These are phyloP conservation scores for Lenzites betulinus DNA, from an alignment of 768 basidiomycete species.

Conservation along the genomic window DNA sequence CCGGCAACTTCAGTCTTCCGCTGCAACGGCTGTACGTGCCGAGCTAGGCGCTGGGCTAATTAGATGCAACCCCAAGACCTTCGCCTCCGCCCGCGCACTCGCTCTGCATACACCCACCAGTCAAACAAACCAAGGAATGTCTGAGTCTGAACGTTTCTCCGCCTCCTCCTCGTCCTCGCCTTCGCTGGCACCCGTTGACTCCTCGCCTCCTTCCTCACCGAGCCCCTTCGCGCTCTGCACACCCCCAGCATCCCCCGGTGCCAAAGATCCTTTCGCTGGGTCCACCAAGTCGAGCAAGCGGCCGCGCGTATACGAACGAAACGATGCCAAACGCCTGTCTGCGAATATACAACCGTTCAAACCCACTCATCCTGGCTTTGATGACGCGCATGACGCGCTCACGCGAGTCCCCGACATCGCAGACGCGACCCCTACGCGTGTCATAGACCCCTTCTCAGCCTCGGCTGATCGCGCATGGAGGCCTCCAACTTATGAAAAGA, in stretches of 20 bases:
- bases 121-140: conserved; percentile 2
- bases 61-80: too few relatives aligned
- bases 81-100: too few relatives aligned
- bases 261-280: conserved; percentile 56
- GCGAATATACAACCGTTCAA: not conserved
- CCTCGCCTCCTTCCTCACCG: conserved; percentile 41
- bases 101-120: not conserved
- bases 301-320: conserved; percentile 45
- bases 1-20: not conserved
- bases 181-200: conserved; percentile 42
- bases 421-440: conserved; percentile 20
- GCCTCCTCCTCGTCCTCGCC: conserved; percentile 29
- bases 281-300: conserved; percentile 50
- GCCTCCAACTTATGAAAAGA: conserved; percentile 24
- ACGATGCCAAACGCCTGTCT: not conserved
- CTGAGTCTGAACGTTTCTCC: not conserved
- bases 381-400: conserved; percentile 16
- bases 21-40: too few relatives aligned
- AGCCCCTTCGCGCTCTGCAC: conserved; percentile 29
- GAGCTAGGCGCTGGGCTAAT: too few relatives aligned
- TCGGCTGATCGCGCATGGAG: conserved; percentile 23
- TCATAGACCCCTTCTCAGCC: conserved; percentile 22
- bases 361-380: not conserved
- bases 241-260: conserved; percentile 34
- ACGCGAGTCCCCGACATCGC: not conserved